Conservation (phyloP, 2,329 filamentous ascomycete genomes). For the Westerdykella aurantiaca region DNA sequence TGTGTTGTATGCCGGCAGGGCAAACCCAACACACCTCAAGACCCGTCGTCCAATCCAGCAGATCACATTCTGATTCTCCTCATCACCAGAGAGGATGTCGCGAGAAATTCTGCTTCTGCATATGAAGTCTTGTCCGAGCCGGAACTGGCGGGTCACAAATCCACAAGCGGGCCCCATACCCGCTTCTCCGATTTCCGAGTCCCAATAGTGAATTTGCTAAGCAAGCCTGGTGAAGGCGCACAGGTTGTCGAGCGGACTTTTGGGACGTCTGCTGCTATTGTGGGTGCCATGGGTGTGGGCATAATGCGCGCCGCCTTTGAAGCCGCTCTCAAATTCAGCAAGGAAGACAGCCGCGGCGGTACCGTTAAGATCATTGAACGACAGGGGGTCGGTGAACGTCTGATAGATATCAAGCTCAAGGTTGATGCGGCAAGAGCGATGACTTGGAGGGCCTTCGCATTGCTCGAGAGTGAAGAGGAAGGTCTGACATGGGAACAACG, state of each 20-base stretch:
- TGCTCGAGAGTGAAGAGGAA: conserved; percentile 31
- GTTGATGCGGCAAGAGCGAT: conserved; percentile 47
- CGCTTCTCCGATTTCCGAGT: conserved; percentile 46
- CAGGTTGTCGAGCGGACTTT: conserved; percentile 43
- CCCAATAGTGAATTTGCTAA: conserved; percentile 45
- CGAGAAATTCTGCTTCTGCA: conserved; percentile 38
- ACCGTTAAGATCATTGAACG: conserved; percentile 42
- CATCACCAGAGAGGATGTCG: conserved; percentile 46
- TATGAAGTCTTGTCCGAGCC: conserved; percentile 46
- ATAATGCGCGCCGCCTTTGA: conserved; percentile 52
- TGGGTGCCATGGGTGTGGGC: conserved; percentile 51
- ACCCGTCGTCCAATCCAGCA: conserved; percentile 19
- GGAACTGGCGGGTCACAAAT: conserved; percentile 44
- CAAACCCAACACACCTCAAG: conserved; percentile 7
- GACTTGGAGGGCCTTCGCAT: conserved; percentile 49
- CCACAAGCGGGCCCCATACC: conserved; percentile 47
- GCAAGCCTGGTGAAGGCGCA: conserved; percentile 40
- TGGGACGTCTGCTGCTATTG: conserved; percentile 44
- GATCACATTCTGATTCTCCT: conserved; percentile 46
- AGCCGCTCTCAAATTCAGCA: conserved; percentile 47
- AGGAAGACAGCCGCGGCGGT: conserved; percentile 43
- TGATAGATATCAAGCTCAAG: conserved; percentile 50
- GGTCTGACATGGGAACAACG: conserved; percentile 26
- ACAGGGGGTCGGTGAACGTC: conserved; percentile 48
- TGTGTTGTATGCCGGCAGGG: conserved; percentile 48